Conservation (phyloP, 2,329 filamentous ascomycete species). For the Akanthomyces lecanii region DNA sequence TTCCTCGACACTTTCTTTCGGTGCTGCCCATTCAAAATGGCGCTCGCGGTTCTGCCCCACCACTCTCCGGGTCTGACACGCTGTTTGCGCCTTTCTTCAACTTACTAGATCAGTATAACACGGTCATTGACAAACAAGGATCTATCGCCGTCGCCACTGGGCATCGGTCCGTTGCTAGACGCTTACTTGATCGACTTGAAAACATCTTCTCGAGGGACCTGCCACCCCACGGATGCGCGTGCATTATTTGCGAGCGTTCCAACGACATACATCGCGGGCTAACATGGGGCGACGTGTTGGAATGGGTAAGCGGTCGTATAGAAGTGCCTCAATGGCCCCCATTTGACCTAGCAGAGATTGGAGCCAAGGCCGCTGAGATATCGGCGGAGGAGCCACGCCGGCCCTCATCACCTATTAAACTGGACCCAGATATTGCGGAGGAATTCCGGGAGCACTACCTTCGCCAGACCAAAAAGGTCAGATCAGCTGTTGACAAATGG, state of each 20-base stretch:
- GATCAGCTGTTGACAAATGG: slow-evolving; percentile 88
- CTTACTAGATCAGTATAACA: slow-evolving; percentile 79
- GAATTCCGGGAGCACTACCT: slow-evolving; percentile 92
- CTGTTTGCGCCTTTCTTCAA: slow-evolving; percentile 81
- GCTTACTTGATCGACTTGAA: slow-evolving; percentile 83
- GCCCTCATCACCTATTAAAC: slow-evolving; percentile 61
- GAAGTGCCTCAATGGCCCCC: slow-evolving; percentile 88
- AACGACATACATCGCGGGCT: slow-evolving; percentile 65
- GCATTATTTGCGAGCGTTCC: slow-evolving; percentile 70
- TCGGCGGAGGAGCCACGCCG: slow-evolving; percentile 57
- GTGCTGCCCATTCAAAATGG: slow-evolving; percentile 55
- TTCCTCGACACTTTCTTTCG: slow-evolving; percentile 70
- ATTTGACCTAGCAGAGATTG: slow-evolving; percentile 66
- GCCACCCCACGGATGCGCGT: slow-evolving; percentile 77
- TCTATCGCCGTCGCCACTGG: slow-evolving; percentile 93
- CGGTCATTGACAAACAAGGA: slow-evolving; percentile 76
- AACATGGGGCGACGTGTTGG: slow-evolving; percentile 93
- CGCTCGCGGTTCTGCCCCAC: slow-evolving; percentile 57
- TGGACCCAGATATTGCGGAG: slow-evolving; percentile 91
- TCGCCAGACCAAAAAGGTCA: slow-evolving; percentile 86
- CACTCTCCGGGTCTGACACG: slow-evolving; percentile 62
- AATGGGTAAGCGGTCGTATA: slow-evolving; percentile 83
- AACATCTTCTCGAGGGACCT: slow-evolving; percentile 93
- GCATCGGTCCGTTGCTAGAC: slow-evolving; percentile 87
- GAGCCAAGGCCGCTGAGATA: slow-evolving; percentile 54